Evolutionary conservation across 495 filamentous ascomycete species (phyloP), one percentile per base, ranked within the genome.

Genomic region (Aspergillus kassunensis): DNA sequence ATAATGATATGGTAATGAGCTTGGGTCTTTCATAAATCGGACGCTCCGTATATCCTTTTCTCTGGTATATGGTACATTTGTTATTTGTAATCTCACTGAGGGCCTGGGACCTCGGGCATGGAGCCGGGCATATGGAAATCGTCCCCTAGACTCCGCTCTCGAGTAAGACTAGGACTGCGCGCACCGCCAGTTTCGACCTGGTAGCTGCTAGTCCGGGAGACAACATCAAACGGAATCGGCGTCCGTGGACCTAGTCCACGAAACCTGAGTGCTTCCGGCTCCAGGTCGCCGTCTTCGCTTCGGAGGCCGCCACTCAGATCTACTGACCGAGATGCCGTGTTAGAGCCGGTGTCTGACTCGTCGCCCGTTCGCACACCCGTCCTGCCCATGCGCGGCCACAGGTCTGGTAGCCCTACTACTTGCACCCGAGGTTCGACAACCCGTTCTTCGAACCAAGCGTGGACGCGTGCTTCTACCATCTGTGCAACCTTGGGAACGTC

Each of bases 401-500:
- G 71, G 63, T 89, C 93, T 6, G 93, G 93, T 21, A 98, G 71
- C 7, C 88, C 90, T 31, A 98, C 92, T 47, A 97, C 90, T 63
- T 98, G 93, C 54, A 98, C 96, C 20, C 90, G 80, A 9, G 93
- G 93, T 70, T 97, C 93, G 2, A 98, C 93, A 48, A 88, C 90
- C 25, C 93, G 83, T 62, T 97, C 93, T 64, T 98, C 93, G 58
- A 98, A 96, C 93, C 93, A 98, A 21, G 86, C 83, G 64, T 97
- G 93, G 6, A 98, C 78, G 7, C 92, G 80, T 5, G 85, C 84
- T 68, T 98, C 93, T 33, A 98, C 86, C 3, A 98, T 78, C 64
- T 97, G 91, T 0, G 95, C 95, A 43, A 98, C 95, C 66, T 98
- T 98, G 10, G 93, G 93, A 11, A 98, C 90, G 71, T 98, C 95